Conservation (phyloP, 345 rosid species). For the Aquilaria sinensis region DNA sequence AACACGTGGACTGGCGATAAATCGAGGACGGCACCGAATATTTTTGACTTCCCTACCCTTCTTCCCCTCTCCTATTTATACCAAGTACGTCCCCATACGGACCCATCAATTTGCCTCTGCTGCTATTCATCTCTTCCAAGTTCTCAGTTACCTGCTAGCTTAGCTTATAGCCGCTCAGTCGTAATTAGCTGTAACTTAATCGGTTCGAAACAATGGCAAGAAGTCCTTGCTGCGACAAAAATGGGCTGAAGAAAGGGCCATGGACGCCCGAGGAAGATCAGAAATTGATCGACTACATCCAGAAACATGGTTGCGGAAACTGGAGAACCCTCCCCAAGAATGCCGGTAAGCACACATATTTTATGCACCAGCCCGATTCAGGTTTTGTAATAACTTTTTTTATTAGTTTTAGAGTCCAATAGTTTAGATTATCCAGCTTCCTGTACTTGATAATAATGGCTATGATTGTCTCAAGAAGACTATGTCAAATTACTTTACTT, state of each 20-base stretch:
- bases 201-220: conserved; percentile 45
- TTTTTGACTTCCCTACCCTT: conserved; percentile 42
- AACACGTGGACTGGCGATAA: conserved; percentile 53
- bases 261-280: conserved; percentile 90
- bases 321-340: conserved; percentile 90
- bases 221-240: conserved; percentile 81
- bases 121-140: conserved; percentile 12
- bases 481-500: neutral
- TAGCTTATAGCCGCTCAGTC: conserved; percentile 2
- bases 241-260: conserved; percentile 77
- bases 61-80: conserved; percentile 30
- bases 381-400: no score
- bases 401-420: no score
- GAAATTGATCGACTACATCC: conserved; percentile 60
- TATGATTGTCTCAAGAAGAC: no score
- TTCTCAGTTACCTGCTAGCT: conserved; percentile 14
- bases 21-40: conserved; percentile 91
- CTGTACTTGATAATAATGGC: no score
- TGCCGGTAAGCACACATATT: conserved; percentile 44
- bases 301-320: conserved; percentile 73
- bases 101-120: conserved; percentile 19
- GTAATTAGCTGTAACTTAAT: neutral
- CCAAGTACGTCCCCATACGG: conserved; percentile 24
- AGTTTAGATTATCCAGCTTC: no score
- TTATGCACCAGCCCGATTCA: neutral